Conservation (phyloP, 2,329 filamentous ascomycete genomes). For the Fonsecaea erecta region DNA sequence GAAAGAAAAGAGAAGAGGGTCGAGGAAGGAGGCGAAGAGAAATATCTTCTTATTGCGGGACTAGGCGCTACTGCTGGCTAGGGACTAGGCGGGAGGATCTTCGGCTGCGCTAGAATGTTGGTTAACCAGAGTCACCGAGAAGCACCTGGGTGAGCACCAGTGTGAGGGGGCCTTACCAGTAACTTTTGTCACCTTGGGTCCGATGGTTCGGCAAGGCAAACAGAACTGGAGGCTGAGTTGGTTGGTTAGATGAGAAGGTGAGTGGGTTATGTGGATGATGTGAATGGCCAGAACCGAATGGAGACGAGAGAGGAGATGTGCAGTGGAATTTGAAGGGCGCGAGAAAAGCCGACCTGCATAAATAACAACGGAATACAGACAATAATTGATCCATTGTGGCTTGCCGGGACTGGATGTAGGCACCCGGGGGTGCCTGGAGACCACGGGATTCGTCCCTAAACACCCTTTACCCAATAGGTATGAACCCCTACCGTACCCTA, state of each 20-base stretch:
- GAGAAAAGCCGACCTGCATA: constrained; percentile 30
- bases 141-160: background rate
- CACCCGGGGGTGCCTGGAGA: background rate
- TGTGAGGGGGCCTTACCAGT: background rate
- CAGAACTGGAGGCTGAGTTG: background rate
- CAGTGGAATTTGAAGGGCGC: constrained; percentile 22
- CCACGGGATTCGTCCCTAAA: background rate
- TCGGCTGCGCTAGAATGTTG: constrained; percentile 7
- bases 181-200: background rate
- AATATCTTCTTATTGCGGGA: background rate
- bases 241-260: background rate
- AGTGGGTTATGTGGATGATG: background rate
- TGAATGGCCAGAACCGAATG: background rate
- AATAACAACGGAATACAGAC: background rate
- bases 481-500: background rate
- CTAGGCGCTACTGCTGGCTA: constrained; percentile 1
- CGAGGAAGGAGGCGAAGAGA: constrained; percentile 35
- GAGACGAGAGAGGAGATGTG: background rate
- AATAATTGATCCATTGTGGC: background rate
- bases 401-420: background rate
- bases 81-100: background rate
- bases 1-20: constrained; percentile 22
- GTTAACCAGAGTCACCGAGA: constrained; percentile 5
- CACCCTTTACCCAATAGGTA: too few relatives aligned
- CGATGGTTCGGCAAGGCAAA: background rate